Evolutionary conservation across 1,139 yeast genomes (phyloP), one percentile per base, ranked within the genome.

Genomic region (Yamadazyma pseudoaaseri): DNA sequence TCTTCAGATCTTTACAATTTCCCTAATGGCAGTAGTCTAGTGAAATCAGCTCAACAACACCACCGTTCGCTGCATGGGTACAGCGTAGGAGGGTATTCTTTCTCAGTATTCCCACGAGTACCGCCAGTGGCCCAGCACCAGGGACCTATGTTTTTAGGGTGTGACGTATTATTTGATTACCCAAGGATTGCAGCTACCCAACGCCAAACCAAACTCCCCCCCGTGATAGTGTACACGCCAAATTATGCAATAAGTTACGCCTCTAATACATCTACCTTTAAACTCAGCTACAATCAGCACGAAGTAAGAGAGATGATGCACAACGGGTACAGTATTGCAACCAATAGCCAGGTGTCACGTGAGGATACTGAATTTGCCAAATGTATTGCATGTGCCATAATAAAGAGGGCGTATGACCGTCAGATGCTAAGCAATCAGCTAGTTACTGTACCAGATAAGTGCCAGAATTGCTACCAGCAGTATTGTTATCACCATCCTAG

Each of bases 261-360:
- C 0, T 67, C 85, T 4, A 80, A 80, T 46, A 70, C 73, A 0
- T 79, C 86, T 1, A 80, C 86, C 0, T 79, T 80, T 52, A 73
- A 77, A 44, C 54, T 77, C 33, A 65, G 73, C 23, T 80, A 78
- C 49, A 63, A 58, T 13, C 42, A 48, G 0, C 42, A 40, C 0
- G 84, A 79, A 48, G 60, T 66, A 3, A 37, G 48, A 2, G 57
- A 60, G 2, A 69, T 79, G 76, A 48, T 77, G 12, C 50, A 56
- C 26, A 79, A 78, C 47, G 84, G 85, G 0, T 65, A 61, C 44
- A 63, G 69, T 34, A 48, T 77, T 28, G 81, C 79, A 20, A 75
- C 80, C 1, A 50, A 48, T n/a, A n/a, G n/a, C n/a, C n/a, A n/a
- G n/a, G n/a, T n/a, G n/a, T n/a, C n/a, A n/a, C n/a, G n/a, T 31